Base-by-base conservation (phyloP, 495 filamentous ascomycete species). In the Aspergillus leporis region DNA sequence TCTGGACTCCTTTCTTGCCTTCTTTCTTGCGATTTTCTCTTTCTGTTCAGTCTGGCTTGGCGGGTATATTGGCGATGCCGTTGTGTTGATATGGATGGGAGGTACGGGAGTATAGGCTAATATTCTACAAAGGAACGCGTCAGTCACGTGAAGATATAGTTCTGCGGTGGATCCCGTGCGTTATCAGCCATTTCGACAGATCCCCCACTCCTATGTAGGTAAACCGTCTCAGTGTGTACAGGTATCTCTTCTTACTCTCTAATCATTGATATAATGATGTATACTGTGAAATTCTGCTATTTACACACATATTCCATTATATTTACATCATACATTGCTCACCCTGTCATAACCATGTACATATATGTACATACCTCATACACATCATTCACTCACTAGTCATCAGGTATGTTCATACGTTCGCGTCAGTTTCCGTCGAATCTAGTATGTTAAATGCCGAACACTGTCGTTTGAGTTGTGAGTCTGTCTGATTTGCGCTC, bases 101-200 rank as follows among this genome's bases (percentile, higher is more conserved):
- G 9, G 19, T 10, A 23, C 8, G 4, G 32, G 16, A 41, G 38
- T 47, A 47, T 14, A 47, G 18, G 12, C 19, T 3, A 22, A 47
- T 47, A 19, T 16, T 38, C 41, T 41, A 1, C 19, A 14, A 18
- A 12, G 18, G 30, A 28, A 55, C 56, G 48, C 49, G 53, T 50
- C 34, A 43, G 53, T 58, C 58, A 61, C 60, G 55, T 62, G 60
- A 23, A 31, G 28, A 2, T 56, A 55, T 55, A 45, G 19, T 22
- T 52, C 50, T 18, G 48, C 7, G 16, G 23, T 36, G n/a, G 23
- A 34, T 36, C 34, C 25, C 25, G 6, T 6, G 25, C 3, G 25
- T 28, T n/a, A n/a, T n/a, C n/a, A n/a, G n/a, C n/a, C n/a, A n/a
- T n/a, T n/a, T n/a, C n/a, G n/a, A n/a, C n/a, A n/a, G n/a, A n/a